Conservation (phyloP, 148 eudicot species). For the Camellia lanceoleosa region DNA sequence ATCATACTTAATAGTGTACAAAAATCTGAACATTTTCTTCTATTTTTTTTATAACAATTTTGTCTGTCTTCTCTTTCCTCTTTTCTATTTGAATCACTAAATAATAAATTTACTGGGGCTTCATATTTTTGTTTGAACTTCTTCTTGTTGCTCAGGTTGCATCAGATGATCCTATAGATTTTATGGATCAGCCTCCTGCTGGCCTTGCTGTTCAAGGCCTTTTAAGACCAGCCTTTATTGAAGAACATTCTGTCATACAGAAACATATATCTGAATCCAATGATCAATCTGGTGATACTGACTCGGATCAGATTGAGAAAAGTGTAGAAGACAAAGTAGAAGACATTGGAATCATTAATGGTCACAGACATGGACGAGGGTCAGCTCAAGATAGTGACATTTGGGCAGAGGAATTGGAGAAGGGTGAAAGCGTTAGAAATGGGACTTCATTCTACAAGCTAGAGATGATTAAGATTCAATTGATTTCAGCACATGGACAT, state of each 20-base stretch:
- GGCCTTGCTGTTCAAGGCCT: slow-evolving; percentile 88
- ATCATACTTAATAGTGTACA: background rate
- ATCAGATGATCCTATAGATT: slow-evolving; percentile 73
- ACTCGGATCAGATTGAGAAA: slow-evolving; percentile 28
- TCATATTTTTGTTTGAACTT: slow-evolving; percentile 9
- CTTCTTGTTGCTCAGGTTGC: slow-evolving; percentile 42
- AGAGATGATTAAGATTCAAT: slow-evolving; percentile 74
- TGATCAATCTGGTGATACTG: slow-evolving; percentile 27
- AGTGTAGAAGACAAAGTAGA: slow-evolving; percentile 38
- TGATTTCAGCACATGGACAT: slow-evolving; percentile 67
- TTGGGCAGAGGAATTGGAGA: slow-evolving; percentile 56
- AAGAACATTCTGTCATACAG: slow-evolving; percentile 71
- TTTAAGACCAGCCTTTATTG: slow-evolving; percentile 77
- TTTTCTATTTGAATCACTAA: background rate
- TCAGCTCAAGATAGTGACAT: slow-evolving; percentile 45
- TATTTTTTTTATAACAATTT: background rate
- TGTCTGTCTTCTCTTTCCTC: background rate
- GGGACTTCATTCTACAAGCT: slow-evolving; percentile 91
- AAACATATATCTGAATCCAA: slow-evolving; percentile 39
- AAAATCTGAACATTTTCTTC: background rate
- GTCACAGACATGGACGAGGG: slow-evolving; percentile 43
- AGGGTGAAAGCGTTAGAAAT: slow-evolving; percentile 47
- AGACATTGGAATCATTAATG: slow-evolving; percentile 54
- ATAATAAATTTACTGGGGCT: background rate
- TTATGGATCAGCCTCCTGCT: slow-evolving; percentile 83